Evolutionary conservation across 176 grass and related monocot genomes (phyloP).

Genomic region (Alopecurus myosuroides): DNA sequence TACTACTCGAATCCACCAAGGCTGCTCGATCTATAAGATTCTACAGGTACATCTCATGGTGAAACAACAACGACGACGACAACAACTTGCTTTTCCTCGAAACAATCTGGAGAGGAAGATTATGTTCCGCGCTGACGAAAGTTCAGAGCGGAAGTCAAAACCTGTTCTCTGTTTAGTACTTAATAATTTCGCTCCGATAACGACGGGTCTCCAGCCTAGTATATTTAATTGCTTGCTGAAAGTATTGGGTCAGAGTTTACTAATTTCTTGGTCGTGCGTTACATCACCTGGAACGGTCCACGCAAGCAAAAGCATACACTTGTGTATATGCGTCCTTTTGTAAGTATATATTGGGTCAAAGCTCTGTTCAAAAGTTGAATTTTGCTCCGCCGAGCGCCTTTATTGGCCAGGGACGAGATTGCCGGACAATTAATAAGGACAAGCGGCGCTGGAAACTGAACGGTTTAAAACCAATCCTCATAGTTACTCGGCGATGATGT

Average conservation of each 20-base stretch:
- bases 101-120: background rate
- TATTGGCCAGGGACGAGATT: too few relatives aligned
- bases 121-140: background rate
- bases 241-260: background rate
- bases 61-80: background rate
- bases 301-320: background rate
- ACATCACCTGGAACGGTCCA: background rate
- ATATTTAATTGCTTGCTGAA: too few relatives aligned
- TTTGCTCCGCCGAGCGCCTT: background rate
- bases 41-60: background rate
- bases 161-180: background rate
- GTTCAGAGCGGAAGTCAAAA: background rate
- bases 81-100: background rate
- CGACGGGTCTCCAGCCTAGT: background rate
- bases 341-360: background rate
- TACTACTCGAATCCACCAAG: background rate
- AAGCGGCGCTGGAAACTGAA: background rate
- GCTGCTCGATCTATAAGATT: conserved; percentile 1
- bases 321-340: background rate
- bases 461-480: background rate
- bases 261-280: background rate
- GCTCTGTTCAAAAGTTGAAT: background rate
- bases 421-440: background rate
- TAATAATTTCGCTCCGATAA: background rate
- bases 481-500: too few relatives aligned